Base-by-base conservation (phyloP, 768 basidiomycete species). In the Boletus edulis region DNA sequence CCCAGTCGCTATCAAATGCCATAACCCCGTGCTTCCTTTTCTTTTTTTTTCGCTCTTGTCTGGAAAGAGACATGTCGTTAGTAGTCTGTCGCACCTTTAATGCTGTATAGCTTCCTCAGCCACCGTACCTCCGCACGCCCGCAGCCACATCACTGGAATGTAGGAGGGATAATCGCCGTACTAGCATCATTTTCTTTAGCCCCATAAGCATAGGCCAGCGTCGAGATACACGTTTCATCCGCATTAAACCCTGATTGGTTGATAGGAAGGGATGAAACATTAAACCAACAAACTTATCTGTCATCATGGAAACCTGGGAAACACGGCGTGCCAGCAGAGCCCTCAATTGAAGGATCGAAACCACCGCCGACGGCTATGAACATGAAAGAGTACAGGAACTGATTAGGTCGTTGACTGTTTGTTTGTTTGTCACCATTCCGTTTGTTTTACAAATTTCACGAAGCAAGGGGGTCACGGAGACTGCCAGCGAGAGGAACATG, bases 201-300 rank as follows among this genome's bases (percentile, higher is more conserved):
- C 17, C 63, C 48, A 38, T 46, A 49, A 46, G 56, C 48, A 48
- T 56, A 52, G 40, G 39, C 27, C 58, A 54, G 24, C 54, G 39
- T 40, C 44, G 57, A 57, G 37, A 17, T 55, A 65, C 59, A 57
- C 55, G 66, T 59, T 70, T 68, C 57, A 63, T 39, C 61, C 66
- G 61, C 61, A 63, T 47, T 57, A 64, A 56, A 44, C 49, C 57
- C 62, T 45, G 56, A 62, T 57, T 22, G 54, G 47, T 27, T 44
- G 58, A 60, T 49, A 56, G 44, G 32, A 52, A 51, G 54, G 27
- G 43, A 41, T 60, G 65, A 65, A 58, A 22, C 22, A 22, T 22
- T 22, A 22, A 22, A n/a, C n/a, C n/a, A n/a, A 22, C 22, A 22
- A 3, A 60, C 58, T 24, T 39, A 31, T 31, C 52, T 18, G 61